Evolutionary conservation across 352 stramenopile genomes (phyloP), one percentile per base, ranked within the genome.

Genomic region (Phytophthora agathidicida): DNA sequence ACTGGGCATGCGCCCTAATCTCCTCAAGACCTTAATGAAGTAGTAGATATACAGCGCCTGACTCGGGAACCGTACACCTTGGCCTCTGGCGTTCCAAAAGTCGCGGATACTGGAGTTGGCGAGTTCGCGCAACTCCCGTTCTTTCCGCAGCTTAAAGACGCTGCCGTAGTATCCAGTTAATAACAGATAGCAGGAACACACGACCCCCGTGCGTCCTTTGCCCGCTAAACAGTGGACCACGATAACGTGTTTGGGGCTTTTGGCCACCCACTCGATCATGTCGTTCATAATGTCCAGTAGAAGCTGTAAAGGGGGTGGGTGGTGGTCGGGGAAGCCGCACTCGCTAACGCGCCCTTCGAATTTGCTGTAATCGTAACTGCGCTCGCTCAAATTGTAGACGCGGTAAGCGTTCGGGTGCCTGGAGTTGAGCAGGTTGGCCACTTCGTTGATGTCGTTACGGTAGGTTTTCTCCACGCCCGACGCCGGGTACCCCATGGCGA

Each of bases 1-100:
- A 42, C 65, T 62, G 1, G 81, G 78, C 55, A 76, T 80, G 19
- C 53, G 58, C 0, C 73, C 66, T 26, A 91, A 44, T 13, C 75
- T 54, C 2, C 80, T 66, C 11, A 94, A 50, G 16, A 92, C 74
- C 37, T 89, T 87, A 33, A 88, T 73, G 52, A 94, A 94, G 69
- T 94, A 94, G 68, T 93, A 94, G 70, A 96, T 92, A 71, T 93
- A 93, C 57, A 90, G 68, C 43, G 81, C 80, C 56, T 96, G 85
- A 54, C 80, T 92, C 13, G 87, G 85, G 58, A 90, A 93, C 14
- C 80, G 77, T 49, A 96, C 87, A 23, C 87, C 87, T 52, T 96
- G 81, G 24, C 87, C 87, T 42, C 86, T 69, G 3, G 75, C 71
- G 33, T 86, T 80, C 77, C 80, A 91, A 57, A 96, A 96, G 53